Percentiles rank a stretch among this genome's conserved stretches.
Evolutionary conservation across 148 eudicot species (phyloP).

Genomic region (Camellia granthamiana): DNA sequence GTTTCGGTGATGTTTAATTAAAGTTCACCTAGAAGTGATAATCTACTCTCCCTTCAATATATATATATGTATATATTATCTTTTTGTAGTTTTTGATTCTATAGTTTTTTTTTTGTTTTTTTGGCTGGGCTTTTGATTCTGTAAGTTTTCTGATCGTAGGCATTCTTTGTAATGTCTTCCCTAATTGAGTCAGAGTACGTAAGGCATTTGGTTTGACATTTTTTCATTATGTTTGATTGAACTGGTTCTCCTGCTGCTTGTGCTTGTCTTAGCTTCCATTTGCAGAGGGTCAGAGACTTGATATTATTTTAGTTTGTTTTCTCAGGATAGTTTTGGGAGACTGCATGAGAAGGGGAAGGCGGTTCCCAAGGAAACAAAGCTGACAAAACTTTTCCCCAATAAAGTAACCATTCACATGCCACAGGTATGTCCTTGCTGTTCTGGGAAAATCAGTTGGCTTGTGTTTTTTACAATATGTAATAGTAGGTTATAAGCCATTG

Average conservation of each 20-base stretch:
- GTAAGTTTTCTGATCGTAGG: neutral
- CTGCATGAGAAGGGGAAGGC: conserved; percentile 85
- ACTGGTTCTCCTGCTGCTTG: conserved; percentile 2
- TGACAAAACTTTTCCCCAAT: conserved; percentile 81
- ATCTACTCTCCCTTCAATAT: neutral
- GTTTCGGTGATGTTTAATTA: conserved; percentile 2
- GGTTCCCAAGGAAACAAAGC: conserved; percentile 68
- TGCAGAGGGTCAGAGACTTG: conserved; percentile 17
- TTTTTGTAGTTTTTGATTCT: neutral
- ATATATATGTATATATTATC: too few relatives aligned
- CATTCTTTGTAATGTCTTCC: conserved; percentile 1
- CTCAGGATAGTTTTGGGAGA: conserved; percentile 96
- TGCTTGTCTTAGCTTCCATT: conserved; percentile 10
- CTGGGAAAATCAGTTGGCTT: neutral
- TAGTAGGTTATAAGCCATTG: conserved; percentile 15
- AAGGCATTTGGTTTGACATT: neutral
- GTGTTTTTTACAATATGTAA: conserved; percentile 9
- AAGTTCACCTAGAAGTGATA: neutral
- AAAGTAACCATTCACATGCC: conserved; percentile 91
- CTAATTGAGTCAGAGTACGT: neutral
- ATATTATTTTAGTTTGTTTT: conserved; percentile 13
- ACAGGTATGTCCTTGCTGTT: conserved; percentile 53
- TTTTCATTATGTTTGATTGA: neutral
- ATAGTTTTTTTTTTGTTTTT: neutral
- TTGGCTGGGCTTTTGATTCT: neutral